A percentile compares a stretch with the other conserved stretches of the same genome.
Evolutionary conservation across 2,329 filamentous ascomycete genomes (phyloP).

Genomic region (Pseudogymnoascus pannorum): DNA sequence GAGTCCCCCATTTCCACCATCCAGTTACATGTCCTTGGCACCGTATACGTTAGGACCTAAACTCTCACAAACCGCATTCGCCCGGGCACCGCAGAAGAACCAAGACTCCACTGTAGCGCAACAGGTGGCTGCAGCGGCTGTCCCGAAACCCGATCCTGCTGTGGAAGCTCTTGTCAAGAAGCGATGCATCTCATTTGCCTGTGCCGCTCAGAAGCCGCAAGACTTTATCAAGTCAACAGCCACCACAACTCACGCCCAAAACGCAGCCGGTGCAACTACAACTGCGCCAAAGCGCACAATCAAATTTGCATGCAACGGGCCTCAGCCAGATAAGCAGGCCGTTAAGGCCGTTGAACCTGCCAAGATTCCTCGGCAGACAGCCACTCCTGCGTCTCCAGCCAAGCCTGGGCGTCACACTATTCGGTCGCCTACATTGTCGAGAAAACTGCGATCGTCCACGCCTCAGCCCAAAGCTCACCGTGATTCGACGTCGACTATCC

Average conservation of each 20-base stretch:
- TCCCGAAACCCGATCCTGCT: conserved; percentile 42
- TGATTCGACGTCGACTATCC: conserved; percentile 23
- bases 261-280: conserved; percentile 32
- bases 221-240: conserved; percentile 30
- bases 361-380: background rate
- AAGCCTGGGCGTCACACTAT: conserved; percentile 17
- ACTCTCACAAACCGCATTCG: conserved; percentile 13
- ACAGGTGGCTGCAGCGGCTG: conserved; percentile 20
- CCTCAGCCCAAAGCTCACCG: conserved; percentile 15
- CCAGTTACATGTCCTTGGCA: conserved; percentile 37
- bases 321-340: conserved; percentile 27
- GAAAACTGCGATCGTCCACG: conserved; percentile 21
- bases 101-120: conserved; percentile 19
- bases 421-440: conserved; percentile 24
- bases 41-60: conserved; percentile 23
- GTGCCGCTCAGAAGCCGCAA: conserved; percentile 47
- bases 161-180: conserved; percentile 66
- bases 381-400: conserved; percentile 14
- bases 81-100: background rate
- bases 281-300: conserved; percentile 49
- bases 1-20: conserved; percentile 70
- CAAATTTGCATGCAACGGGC: conserved; percentile 67
- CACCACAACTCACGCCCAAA: conserved; percentile 28
- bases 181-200: conserved; percentile 89
- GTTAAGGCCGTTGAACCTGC: conserved; percentile 13